Conservation (phyloP, 2,329 filamentous ascomycete genomes). For the Penicillium sp. region DNA sequence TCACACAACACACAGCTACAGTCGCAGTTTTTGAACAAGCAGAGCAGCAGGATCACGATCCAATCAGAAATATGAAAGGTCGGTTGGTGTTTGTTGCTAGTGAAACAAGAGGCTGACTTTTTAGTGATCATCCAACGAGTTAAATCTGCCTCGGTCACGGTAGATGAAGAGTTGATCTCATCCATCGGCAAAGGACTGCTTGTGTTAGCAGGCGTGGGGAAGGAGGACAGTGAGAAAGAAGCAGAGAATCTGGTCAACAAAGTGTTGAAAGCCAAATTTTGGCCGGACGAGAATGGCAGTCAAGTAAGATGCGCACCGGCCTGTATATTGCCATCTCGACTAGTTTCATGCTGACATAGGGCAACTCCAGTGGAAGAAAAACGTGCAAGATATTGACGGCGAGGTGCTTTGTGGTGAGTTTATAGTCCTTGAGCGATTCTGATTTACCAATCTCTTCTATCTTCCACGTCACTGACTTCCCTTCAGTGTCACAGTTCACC, state of each 20-base stretch:
- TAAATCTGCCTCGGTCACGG: constrained; percentile 91
- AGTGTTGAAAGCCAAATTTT: constrained; percentile 86
- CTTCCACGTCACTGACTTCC: too few relatives aligned
- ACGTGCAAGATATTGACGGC: constrained; percentile 82
- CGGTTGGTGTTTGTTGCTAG: background rate
- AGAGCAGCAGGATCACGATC: too few relatives aligned
- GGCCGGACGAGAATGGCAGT: constrained; percentile 78
- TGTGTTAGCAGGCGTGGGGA: constrained; percentile 88
- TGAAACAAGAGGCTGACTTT: constrained; percentile 6
- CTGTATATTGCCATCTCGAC: background rate
- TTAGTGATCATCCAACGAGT: constrained; percentile 93
- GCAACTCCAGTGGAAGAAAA: constrained; percentile 79
- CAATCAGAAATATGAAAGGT: background rate
- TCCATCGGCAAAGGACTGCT: constrained; percentile 88
- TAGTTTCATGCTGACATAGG: constrained; percentile 1
- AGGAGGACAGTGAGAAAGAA: constrained; percentile 88
- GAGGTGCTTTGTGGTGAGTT: constrained; percentile 88
- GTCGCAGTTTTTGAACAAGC: too few relatives aligned
- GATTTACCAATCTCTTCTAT: too few relatives aligned
- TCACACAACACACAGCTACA: too few relatives aligned
- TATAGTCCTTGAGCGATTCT: background rate
- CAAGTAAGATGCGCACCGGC: constrained; percentile 55
- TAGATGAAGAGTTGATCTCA: constrained; percentile 87
- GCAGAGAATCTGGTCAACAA: constrained; percentile 81
- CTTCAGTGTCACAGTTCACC: constrained; percentile 91